Base-by-base conservation (phyloP, 164 flowering plant genomes). In the Platanus orientalis region DNA sequence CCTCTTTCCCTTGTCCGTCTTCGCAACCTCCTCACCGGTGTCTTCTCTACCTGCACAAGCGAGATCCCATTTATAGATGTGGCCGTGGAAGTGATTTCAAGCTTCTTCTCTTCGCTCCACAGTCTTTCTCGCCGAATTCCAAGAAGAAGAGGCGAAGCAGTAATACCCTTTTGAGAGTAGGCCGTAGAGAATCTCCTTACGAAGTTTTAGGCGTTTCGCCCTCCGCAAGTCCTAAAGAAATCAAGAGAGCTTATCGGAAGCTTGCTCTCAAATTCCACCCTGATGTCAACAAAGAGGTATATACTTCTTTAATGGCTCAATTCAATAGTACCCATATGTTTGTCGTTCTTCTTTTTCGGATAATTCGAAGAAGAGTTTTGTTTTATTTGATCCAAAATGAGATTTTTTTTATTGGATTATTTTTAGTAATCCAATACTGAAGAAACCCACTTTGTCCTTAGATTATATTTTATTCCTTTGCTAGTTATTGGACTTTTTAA, bases 221-320 rank as follows among this genome's bases (percentile, higher is more conserved):
- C 1, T 78, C 96, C 53, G 87, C 97, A 21, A 71, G 83, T 54
- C 70, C 84, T 26, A 65, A 66, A 60, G 89, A 91, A 63, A 89
- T 94, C 71, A 94, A 91, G 69, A 81, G 88, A 81, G 96, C 96
- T 65, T 94, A 94, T 66, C 70, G 99, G 55, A 94, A 85, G 71
- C 85, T 94, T 56, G 99, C 99, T 70, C 79, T 94, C 23, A 94
- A 88, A 71, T 88, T 77, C 71, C 99, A 94, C 65, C 99, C 97
- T 7, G 99, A 94, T 78, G 97, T 91, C 54, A 94, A 94, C 64
- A 94, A 89, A 65, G 84, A 87, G 96, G 97, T 92, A 66, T 2
- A 13, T 61, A 24, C 56, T 30, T 25, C 23, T 23, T 47, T 25
- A 3, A 27, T 54, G 4, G 7, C 29, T 59, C 32, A 24, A 30